Conservation (phyloP, 2,329 filamentous ascomycete genomes). For the Plectosphaerella plurivora region DNA sequence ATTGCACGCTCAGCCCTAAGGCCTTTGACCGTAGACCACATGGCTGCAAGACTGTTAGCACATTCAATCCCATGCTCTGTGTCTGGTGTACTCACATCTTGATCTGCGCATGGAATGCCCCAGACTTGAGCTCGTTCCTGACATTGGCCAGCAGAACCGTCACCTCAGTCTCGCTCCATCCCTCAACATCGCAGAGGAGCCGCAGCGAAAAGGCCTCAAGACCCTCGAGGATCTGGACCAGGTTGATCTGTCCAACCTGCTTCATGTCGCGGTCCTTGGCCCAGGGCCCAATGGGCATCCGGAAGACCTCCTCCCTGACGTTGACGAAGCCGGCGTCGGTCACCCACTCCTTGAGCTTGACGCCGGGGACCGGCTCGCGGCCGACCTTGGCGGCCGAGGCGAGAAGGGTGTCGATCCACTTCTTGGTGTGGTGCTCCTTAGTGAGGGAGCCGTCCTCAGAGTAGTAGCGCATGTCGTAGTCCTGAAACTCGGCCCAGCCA, state of each 20-base stretch:
- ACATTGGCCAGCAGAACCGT: slow-evolving; percentile 21
- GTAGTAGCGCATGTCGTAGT: slow-evolving; percentile 14
- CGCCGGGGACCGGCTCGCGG: slow-evolving; percentile 23
- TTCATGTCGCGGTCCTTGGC: slow-evolving; percentile 29
- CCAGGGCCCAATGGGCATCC: slow-evolving; percentile 33
- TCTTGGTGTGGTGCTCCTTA: slow-evolving; percentile 1
- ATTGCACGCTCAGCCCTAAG: neutral
- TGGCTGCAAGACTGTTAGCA: slow-evolving; percentile 3
- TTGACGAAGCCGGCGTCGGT: slow-evolving; percentile 31
- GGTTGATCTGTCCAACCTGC: slow-evolving; percentile 21
- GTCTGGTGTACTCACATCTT: slow-evolving; percentile 12
- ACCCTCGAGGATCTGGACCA: slow-evolving; percentile 13
- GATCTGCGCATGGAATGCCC: slow-evolving; percentile 18
- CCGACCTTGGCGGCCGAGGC: slow-evolving; percentile 1
- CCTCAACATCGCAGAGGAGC: slow-evolving; percentile 22
- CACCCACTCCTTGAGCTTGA: slow-evolving; percentile 24
- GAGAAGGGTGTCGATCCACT: slow-evolving; percentile 14
- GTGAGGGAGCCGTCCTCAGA: slow-evolving; percentile 17
- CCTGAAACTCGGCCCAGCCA: slow-evolving; percentile 23
- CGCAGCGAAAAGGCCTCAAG: slow-evolving; percentile 17
- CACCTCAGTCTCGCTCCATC: slow-evolving; percentile 19
- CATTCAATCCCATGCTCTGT: neutral
- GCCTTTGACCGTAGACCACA: slow-evolving; percentile 14
- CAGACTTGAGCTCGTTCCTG: slow-evolving; percentile 21
- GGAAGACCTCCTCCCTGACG: slow-evolving; percentile 22